phyloP scores from a whole-genome alignment of 495 filamentous ascomycete species.

The Apodospora peruviana region DNA sequence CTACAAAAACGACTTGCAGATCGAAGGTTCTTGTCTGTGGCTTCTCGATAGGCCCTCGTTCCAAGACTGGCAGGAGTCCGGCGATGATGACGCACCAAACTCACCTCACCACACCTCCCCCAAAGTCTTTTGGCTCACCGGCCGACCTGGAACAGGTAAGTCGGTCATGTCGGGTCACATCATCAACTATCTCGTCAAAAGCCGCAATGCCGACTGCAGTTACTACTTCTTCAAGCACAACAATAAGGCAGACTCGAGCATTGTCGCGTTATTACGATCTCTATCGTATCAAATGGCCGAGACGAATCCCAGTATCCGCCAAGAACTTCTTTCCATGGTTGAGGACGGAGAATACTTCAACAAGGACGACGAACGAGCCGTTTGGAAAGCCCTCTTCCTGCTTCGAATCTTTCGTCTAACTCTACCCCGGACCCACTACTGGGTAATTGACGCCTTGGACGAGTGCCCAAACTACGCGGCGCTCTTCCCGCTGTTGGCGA shows the following conservation, averaged over 20 bases:
- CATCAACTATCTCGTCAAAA: conserved; percentile 12
- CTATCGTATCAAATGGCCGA: conserved; percentile 25
- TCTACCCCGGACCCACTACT: conserved; percentile 15
- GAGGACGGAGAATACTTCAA: conserved; percentile 9
- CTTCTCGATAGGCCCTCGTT: too few relatives aligned
- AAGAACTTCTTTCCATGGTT: conserved; percentile 15
- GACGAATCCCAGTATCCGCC: conserved; percentile 15
- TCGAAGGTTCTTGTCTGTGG: too few relatives aligned
- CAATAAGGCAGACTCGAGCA: conserved; percentile 4
- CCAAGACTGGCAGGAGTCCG: background rate
- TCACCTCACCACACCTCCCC: too few relatives aligned
- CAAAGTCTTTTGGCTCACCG: conserved; percentile 19
- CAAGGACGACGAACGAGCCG: conserved; percentile 15
- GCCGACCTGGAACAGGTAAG: conserved; percentile 21
- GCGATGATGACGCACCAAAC: background rate
- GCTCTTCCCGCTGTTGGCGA: conserved; percentile 26
- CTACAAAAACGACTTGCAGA: background rate
- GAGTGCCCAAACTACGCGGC: conserved; percentile 9
- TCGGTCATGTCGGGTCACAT: conserved; percentile 16
- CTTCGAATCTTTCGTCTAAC: conserved; percentile 17
- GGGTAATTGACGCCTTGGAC: conserved; percentile 23
- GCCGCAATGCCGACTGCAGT: conserved; percentile 14
- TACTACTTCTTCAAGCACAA: conserved; percentile 16
- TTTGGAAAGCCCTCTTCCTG: conserved; percentile 22
- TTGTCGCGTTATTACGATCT: conserved; percentile 8